Conservation (phyloP, 1,284 basidiomycete genomes). For the Tylopilus orsonianus region DNA sequence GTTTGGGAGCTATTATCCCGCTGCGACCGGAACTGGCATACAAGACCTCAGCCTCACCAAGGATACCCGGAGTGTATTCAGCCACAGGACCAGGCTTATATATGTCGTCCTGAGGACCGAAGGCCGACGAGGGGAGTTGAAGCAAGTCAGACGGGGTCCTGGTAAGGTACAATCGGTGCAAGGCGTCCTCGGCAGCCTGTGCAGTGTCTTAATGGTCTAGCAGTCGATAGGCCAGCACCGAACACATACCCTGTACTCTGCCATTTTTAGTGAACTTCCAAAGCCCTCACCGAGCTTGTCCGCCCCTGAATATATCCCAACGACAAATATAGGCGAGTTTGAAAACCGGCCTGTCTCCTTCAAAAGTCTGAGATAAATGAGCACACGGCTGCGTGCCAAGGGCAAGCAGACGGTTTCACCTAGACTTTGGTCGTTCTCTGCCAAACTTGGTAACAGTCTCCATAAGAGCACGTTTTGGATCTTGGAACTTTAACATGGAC, state of each 20-base stretch:
- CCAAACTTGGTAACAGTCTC: slow-evolving; percentile 78
- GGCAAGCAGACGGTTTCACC: slow-evolving; percentile 43
- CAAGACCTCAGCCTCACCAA: slow-evolving; percentile 63
- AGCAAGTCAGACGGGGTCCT: slow-evolving; percentile 64
- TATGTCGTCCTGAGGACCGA: slow-evolving; percentile 34
- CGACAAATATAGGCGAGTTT: slow-evolving; percentile 89
- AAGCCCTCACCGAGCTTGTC: slow-evolving; percentile 95
- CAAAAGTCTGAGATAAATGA: slow-evolving; percentile 53
- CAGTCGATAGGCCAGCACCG: neutral
- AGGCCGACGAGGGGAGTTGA: slow-evolving; percentile 67
- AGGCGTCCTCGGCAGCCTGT: slow-evolving; percentile 82
- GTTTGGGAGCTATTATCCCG: slow-evolving; percentile 31
- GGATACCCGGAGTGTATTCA: slow-evolving; percentile 50
- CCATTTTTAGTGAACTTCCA: slow-evolving; percentile 92
- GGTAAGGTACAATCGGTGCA: slow-evolving; percentile 80
- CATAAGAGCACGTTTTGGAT: slow-evolving; percentile 80
- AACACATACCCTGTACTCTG: slow-evolving; percentile 80
- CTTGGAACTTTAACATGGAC: slow-evolving; percentile 84
- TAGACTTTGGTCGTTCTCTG: slow-evolving; percentile 71
- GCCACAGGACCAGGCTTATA: slow-evolving; percentile 34
- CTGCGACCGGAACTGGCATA: slow-evolving; percentile 63
- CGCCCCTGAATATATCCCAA: slow-evolving; percentile 88
- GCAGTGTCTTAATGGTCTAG: neutral
- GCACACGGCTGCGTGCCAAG: neutral
- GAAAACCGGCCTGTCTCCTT: slow-evolving; percentile 91